Evolutionary conservation across 2,329 filamentous ascomycete species (phyloP).

Genomic region (Colletotrichum magnum): DNA sequence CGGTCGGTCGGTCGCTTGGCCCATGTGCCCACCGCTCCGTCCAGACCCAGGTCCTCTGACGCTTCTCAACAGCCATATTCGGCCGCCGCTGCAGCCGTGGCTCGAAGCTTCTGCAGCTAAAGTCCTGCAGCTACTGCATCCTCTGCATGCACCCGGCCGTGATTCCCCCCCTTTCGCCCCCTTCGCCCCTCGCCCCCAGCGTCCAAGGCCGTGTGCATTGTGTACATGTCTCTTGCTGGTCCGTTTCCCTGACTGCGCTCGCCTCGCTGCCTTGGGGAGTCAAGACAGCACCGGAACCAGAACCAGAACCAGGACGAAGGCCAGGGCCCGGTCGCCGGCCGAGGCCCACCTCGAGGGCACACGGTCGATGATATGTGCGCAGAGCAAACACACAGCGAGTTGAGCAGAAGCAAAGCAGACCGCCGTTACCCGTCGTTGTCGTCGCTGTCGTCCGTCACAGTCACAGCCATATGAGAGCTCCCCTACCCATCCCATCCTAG

Average conservation of each 20-base stretch:
- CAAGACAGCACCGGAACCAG: slow-evolving; percentile 3
- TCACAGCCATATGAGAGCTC: not conserved
- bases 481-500: slow-evolving; percentile 5
- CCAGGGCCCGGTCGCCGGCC: slow-evolving; percentile 21
- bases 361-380: slow-evolving; percentile 13
- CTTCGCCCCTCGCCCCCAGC: slow-evolving; percentile 17
- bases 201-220: not conserved
- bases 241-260: no score
- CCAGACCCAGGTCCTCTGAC: slow-evolving; percentile 22
- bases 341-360: slow-evolving; percentile 21
- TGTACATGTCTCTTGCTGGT: no score
- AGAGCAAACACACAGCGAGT: slow-evolving; percentile 16
- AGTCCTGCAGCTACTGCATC: slow-evolving; percentile 33
- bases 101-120: slow-evolving; percentile 39
- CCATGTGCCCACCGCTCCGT: slow-evolving; percentile 35
- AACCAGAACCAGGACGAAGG: slow-evolving; percentile 1
- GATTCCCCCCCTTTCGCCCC: slow-evolving; percentile 9
- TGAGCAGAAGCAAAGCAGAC: slow-evolving; percentile 22
- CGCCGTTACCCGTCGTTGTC: slow-evolving; percentile 19
- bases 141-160: slow-evolving; percentile 38
- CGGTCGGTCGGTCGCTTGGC: slow-evolving; percentile 28
- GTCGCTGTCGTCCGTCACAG: not conserved
- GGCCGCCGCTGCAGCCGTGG: slow-evolving; percentile 38
- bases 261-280: not conserved
- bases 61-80: slow-evolving; percentile 38